Evolutionary conservation across 2,329 filamentous ascomycete species (phyloP), one percentile per base, ranked within the genome.

Genomic region (Sporothrix protearum): DNA sequence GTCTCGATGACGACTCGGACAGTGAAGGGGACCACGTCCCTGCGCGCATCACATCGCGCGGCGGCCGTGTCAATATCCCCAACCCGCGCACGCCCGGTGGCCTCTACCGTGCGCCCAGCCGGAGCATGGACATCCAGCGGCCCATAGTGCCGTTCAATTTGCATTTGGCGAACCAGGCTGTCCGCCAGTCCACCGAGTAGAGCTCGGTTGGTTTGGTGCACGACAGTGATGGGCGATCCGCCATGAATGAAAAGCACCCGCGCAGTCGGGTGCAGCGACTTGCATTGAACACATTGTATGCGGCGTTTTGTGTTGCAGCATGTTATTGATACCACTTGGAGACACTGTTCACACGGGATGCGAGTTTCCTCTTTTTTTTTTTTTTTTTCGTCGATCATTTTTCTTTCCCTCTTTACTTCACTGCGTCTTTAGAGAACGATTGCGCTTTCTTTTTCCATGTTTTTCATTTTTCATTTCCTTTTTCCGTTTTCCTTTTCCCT

Each of bases 1-100:
- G 12, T 9, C 68, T 33, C 2, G 81, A 83, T n/a, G 82, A 83
- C n/a, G 78, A 79, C 22, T 82, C 79, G 68, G 74, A 82, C 75
- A 77, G 77, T 67, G 78, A 83, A 73, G 77, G 80, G 47, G 78
- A 75, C 12, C 77, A 80, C 16, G 76, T 79, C 33, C 80, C 78
- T 0, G 78, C 81, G 36, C 80, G 85, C 5, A 82, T 87, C 1
- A 79, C 84, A 19, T 84, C 86, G 47, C 82, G 86, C 16, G 80
- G 81, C 1, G 87, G 87, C 0, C 82, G 86, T 1, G 86, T 89
- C 59, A 88, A 88, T 71, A 85, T 89, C 1, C 84, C 82, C 0
- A 86, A 88, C 71, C 87, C 87, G 0, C 80, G 84, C 57, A 88
- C 86, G 0, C 86, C 87, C 0, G 86, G 86, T 3, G 83, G 82